A percentile compares a stretch with the other conserved stretches of the same genome.
phyloP scores from a whole-genome alignment of 352 stramenopile genomes.

The Phytophthora pisi region DNA sequence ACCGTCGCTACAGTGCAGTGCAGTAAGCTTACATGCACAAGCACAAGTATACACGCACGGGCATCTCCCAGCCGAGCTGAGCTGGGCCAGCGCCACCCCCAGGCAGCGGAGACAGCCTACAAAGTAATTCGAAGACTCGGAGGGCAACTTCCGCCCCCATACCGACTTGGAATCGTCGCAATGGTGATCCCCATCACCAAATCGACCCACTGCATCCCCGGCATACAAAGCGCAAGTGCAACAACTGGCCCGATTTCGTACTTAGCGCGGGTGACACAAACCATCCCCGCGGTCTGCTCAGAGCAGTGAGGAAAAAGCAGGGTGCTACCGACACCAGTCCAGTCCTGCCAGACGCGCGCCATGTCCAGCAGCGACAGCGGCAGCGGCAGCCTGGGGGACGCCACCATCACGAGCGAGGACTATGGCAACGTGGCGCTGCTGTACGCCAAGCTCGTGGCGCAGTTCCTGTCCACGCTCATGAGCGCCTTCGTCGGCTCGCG shows the following conservation, averaged over 20 bases:
- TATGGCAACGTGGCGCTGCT: slow-evolving; percentile 46
- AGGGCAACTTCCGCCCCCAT: too few species aligned
- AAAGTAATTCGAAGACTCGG: too few species aligned
- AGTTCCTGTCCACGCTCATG: slow-evolving; percentile 70
- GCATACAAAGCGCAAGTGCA: slow-evolving; percentile 27
- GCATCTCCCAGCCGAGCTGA: background rate
- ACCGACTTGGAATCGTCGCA: background rate
- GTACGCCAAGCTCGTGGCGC: slow-evolving; percentile 68
- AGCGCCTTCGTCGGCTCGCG: slow-evolving; percentile 71
- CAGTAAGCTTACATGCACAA: too few species aligned
- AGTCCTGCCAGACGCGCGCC: slow-evolving; percentile 4
- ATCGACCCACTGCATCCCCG: background rate
- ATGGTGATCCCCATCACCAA: background rate
- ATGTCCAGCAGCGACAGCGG: slow-evolving; percentile 28
- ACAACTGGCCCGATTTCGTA: slow-evolving; percentile 44
- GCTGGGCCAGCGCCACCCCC: background rate
- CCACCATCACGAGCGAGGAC: slow-evolving; percentile 14
- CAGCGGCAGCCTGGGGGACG: slow-evolving; percentile 3
- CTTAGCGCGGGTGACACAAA: slow-evolving; percentile 14
- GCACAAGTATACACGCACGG: too few species aligned
- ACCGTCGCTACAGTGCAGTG: background rate
- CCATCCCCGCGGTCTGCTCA: background rate
- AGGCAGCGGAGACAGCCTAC: too few species aligned
- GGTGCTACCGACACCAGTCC: background rate
- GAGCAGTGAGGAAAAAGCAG: slow-evolving; percentile 25